Conservation (phyloP, 2,329 filamentous ascomycete genomes). For the Ophiocordyceps polyrhachis-furcata region DNA sequence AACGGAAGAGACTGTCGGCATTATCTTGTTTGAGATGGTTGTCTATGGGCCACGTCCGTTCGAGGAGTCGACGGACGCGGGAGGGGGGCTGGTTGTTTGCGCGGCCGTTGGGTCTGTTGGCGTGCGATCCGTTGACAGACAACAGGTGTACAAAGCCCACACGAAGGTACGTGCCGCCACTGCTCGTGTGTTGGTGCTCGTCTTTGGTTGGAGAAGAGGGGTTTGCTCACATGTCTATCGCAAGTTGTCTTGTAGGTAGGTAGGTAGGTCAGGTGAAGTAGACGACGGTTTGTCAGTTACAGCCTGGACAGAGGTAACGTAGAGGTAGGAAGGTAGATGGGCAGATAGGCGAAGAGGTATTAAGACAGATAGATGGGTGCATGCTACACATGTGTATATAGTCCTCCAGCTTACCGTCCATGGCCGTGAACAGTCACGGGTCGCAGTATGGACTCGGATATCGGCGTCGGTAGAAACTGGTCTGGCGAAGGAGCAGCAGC, state of each 20-base stretch:
- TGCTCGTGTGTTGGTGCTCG: slow-evolving; percentile 8
- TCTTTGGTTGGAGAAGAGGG: not conserved
- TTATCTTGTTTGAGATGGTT: slow-evolving; percentile 58
- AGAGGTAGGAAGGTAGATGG: too few relatives aligned
- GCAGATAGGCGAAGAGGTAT: too few relatives aligned
- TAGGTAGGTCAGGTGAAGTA: not conserved
- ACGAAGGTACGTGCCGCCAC: slow-evolving; percentile 49
- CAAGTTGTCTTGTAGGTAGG: slow-evolving; percentile 36
- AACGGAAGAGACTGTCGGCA: slow-evolving; percentile 56
- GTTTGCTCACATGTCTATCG: slow-evolving; percentile 42
- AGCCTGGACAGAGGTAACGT: too few relatives aligned
- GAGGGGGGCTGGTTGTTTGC: slow-evolving; percentile 3
- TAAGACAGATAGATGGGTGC: too few relatives aligned
- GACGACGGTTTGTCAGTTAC: too few relatives aligned
- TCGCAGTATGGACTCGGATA: slow-evolving; percentile 38
- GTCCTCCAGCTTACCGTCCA: slow-evolving; percentile 25
- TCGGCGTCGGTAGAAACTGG: slow-evolving; percentile 43
- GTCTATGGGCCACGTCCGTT: slow-evolving; percentile 56
- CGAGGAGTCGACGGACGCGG: slow-evolving; percentile 39
- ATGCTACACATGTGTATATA: too few relatives aligned
- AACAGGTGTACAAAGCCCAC: slow-evolving; percentile 48
- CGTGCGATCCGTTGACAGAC: slow-evolving; percentile 2
- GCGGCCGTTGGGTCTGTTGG: slow-evolving; percentile 1
- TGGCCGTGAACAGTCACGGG: slow-evolving; percentile 22
- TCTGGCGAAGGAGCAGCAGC: slow-evolving; percentile 29